Evolutionary conservation across 306 rosid species (phyloP).

Genomic region (Cyclanthera cordifolia): DNA sequence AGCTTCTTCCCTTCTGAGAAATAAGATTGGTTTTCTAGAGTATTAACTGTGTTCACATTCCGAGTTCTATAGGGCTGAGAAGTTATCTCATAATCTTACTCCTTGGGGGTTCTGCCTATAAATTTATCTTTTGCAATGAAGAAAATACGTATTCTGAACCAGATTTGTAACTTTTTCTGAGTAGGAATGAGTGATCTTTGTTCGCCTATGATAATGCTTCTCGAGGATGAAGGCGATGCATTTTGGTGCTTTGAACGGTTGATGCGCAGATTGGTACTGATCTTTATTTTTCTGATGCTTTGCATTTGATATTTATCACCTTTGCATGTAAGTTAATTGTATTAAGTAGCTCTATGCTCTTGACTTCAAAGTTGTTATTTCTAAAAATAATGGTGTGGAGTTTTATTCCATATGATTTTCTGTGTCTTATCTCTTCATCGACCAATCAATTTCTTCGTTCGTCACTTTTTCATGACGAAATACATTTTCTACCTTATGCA

Average conservation of each 20-base stretch:
- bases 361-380: not conserved
- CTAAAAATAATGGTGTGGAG: not conserved
- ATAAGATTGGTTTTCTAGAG: not conserved
- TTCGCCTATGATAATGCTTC: constrained; percentile 94
- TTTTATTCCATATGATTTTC: not conserved
- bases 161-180: constrained; percentile 23
- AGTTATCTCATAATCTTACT: not conserved
- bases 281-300: not conserved
- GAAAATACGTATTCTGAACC: constrained; percentile 13
- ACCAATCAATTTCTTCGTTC: not conserved
- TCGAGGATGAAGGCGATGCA: constrained; percentile 95
- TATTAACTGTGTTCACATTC: not conserved
- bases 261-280: constrained; percentile 90
- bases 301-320: not conserved
- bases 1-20: constrained; percentile 4
- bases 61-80: not conserved
- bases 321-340: not conserved
- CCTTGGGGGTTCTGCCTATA: not conserved
- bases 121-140: constrained; percentile 13
- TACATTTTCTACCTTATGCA: not conserved
- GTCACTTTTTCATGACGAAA: not conserved
- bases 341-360: not conserved
- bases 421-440: not conserved
- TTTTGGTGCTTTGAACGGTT: constrained; percentile 99
- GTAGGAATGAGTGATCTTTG: constrained; percentile 99